These are phyloP conservation scores for Talaromyces pinophilus DNA, from an alignment of 2,329 filamentous ascomycete genomes.

Conservation along the genomic window DNA sequence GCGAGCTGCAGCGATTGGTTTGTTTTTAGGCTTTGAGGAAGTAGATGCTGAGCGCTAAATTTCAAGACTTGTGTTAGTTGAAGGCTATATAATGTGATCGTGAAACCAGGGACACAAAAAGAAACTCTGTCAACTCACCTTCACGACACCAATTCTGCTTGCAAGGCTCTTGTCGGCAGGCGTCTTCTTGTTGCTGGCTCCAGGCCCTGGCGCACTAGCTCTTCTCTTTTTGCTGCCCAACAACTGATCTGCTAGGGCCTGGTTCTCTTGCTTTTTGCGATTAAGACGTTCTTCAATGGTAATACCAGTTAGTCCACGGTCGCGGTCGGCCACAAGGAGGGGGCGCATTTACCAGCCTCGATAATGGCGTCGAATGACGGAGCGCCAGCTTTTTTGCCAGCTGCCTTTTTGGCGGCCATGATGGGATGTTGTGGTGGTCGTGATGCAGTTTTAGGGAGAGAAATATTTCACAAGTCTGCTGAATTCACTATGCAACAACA, in stretches of 20 bases:
- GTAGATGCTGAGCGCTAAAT: conserved; percentile 45
- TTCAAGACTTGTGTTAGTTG: conserved; percentile 10
- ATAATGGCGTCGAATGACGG: conserved; percentile 56
- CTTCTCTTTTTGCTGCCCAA: conserved; percentile 55
- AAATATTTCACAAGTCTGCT: not conserved
- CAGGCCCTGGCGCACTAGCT: conserved; percentile 49
- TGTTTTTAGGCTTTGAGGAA: conserved; percentile 40
- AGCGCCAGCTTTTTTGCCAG: conserved; percentile 34
- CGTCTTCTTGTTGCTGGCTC: conserved; percentile 41
- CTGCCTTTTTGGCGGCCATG: conserved; percentile 26
- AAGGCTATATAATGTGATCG: not conserved
- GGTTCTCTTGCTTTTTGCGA: conserved; percentile 57
- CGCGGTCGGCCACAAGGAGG: conserved; percentile 19
- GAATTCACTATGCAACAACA: not conserved
- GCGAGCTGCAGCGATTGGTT: conserved; percentile 36
- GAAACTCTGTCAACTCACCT: conserved; percentile 43
- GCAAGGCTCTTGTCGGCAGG: conserved; percentile 53
- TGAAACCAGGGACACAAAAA: not conserved
- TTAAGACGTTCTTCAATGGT: conserved; percentile 36
- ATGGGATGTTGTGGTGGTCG: not conserved
- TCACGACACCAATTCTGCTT: conserved; percentile 61
- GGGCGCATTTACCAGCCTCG: conserved; percentile 47
- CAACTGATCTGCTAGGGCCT: conserved; percentile 60
- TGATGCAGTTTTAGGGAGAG: not conserved
- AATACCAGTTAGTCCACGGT: conserved; percentile 5